These are phyloP conservation scores for Cenchrus americanus DNA, from an alignment of 176 grass and related monocot genomes.

Conservation along the genomic window DNA sequence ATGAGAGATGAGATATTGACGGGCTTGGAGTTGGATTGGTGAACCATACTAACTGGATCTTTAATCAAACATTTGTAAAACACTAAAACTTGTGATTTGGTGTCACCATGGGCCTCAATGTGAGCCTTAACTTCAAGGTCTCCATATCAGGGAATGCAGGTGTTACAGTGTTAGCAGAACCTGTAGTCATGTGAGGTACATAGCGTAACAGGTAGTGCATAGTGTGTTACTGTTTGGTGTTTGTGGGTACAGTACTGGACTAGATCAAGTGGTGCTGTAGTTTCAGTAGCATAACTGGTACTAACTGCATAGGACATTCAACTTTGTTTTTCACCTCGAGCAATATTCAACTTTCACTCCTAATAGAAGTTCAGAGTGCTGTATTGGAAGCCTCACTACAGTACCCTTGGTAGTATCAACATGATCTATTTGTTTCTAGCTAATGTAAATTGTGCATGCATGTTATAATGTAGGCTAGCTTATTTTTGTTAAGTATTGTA, in stretches of 20 bases:
- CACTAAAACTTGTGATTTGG: not conserved
- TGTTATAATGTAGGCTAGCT: not conserved
- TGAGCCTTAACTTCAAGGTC: not conserved
- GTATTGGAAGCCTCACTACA: not conserved
- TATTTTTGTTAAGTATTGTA: not conserved
- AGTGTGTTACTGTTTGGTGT: not conserved
- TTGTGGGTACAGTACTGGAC: not conserved
- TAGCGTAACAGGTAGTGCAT: not conserved
- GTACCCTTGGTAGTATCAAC: not conserved
- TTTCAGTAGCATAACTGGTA: not conserved
- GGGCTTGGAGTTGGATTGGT: not conserved
- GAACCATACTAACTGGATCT: not conserved
- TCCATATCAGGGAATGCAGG: not conserved
- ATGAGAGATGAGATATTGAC: not conserved
- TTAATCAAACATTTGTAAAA: not conserved
- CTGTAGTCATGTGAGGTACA: too few species aligned
- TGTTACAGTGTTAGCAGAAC: not conserved
- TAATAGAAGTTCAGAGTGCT: not conserved
- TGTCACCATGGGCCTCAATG: not conserved
- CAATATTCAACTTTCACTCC: not conserved
- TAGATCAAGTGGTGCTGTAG: not conserved
- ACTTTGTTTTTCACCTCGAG: too few species aligned
- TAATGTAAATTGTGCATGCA: not conserved
- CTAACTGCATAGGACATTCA: too few species aligned
- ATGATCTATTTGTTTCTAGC: not conserved